A percentile compares a stretch with the other conserved stretches of the same genome.
Evolutionary conservation across 192 early-diverging fungal species (phyloP).

Genomic region (Oehlia diaphana): DNA sequence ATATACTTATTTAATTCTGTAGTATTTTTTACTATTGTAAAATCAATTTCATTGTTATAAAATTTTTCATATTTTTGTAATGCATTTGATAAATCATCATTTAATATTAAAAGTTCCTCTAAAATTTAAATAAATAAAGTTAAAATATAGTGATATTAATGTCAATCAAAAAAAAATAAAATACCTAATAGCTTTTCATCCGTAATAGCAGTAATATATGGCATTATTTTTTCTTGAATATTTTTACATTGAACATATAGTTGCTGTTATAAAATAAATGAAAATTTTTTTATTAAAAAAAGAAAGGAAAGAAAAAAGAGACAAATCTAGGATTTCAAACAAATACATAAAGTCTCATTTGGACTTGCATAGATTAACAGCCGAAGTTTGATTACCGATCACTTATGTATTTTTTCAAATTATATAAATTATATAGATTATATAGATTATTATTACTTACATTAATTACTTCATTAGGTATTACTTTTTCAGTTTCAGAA

Average conservation of each 20-base stretch:
- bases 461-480: conserved; percentile 5
- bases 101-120: conserved; percentile 7
- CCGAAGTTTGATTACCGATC: too few species aligned
- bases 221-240: conserved; percentile 4
- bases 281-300: neutral
- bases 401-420: too few species aligned
- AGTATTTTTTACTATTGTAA: too few species aligned
- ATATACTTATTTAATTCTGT: neutral
- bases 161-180: neutral
- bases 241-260: conserved; percentile 3
- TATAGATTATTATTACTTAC: neutral
- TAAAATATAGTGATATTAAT: neutral
- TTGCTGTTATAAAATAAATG: neutral
- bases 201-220: neutral
- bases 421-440: neutral
- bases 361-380: too few species aligned
- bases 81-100: conserved; percentile 3
- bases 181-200: conserved; percentile 7
- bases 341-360: too few species aligned
- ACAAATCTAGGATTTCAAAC: too few species aligned
- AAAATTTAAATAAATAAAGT: neutral
- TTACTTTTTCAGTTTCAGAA: neutral
- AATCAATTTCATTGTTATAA: neutral
- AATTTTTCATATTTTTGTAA: conserved; percentile 6
- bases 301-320: too few species aligned